Evolutionary conservation across 495 filamentous ascomycete species (phyloP).

Genomic region (Niebla homalea): DNA sequence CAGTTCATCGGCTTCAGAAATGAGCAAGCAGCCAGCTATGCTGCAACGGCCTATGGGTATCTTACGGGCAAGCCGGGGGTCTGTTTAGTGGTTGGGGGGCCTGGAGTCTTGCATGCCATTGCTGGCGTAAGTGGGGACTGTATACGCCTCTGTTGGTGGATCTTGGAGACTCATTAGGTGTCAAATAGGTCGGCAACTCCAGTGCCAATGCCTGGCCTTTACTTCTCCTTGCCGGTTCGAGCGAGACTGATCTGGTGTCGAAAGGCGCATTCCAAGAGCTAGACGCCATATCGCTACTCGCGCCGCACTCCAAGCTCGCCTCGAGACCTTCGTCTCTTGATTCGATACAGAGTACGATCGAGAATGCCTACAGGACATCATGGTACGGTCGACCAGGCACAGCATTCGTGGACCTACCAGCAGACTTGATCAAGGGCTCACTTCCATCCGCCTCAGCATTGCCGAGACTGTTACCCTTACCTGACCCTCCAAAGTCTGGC

Average conservation of each 20-base stretch:
- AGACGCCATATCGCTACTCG: constrained; percentile 43
- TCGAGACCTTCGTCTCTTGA: constrained; percentile 37
- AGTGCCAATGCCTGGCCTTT: constrained; percentile 46
- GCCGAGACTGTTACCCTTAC: constrained; percentile 16
- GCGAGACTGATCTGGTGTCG: constrained; percentile 38
- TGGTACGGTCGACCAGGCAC: constrained; percentile 48
- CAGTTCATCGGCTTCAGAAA: constrained; percentile 54
- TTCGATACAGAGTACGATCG: constrained; percentile 35
- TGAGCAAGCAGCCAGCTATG: constrained; percentile 52
- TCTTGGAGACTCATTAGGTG: constrained; percentile 2
- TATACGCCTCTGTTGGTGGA: constrained; percentile 5
- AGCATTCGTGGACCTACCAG: constrained; percentile 47
- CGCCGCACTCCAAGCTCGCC: constrained; percentile 45
- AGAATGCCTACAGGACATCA: constrained; percentile 40
- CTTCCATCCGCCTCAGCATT: constrained; percentile 9
- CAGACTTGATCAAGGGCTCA: constrained; percentile 44
- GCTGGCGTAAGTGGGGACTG: constrained; percentile 29
- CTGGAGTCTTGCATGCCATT: constrained; percentile 49
- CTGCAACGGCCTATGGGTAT: constrained; percentile 51
- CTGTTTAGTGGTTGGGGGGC: constrained; percentile 52
- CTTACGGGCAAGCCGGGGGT: constrained; percentile 49
- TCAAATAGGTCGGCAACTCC: constrained; percentile 37
- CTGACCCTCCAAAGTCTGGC: constrained; percentile 28
- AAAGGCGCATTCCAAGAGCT: constrained; percentile 53
- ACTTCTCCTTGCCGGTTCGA: constrained; percentile 44